Conservation (phyloP, 148 eudicot genomes). For the Rhododendron henanense region DNA sequence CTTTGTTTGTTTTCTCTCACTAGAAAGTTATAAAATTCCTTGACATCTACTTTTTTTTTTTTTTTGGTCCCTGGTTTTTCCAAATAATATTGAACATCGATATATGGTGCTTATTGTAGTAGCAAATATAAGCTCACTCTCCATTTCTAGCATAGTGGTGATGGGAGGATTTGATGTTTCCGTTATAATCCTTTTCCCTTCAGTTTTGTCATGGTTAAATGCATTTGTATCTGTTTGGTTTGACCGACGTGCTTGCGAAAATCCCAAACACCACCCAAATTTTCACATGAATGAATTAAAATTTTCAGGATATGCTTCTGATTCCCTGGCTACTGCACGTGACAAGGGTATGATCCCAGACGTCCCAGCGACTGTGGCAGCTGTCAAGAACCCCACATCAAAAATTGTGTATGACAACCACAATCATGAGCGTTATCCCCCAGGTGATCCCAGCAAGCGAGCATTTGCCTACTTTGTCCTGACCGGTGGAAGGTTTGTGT, state of each 20-base stretch:
- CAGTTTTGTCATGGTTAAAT: not conserved
- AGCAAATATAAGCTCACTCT: not conserved
- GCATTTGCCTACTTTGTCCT: constrained; percentile 30
- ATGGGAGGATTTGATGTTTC: not conserved
- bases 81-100: not conserved
- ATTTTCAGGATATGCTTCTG: constrained; percentile 23
- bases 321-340: constrained; percentile 16
- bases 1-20: not conserved
- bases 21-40: not conserved
- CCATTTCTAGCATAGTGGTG: not conserved
- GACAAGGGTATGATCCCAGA: constrained; percentile 15
- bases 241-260: not conserved
- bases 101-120: not conserved
- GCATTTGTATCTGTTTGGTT: not conserved
- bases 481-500: constrained; percentile 35
- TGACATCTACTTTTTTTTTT: not conserved
- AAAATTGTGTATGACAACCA: constrained; percentile 25
- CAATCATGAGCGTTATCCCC: constrained; percentile 32
- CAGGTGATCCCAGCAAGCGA: constrained; percentile 33
- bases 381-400: constrained; percentile 27
- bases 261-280: not conserved
- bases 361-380: constrained; percentile 22
- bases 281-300: not conserved
- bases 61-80: not conserved
- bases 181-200: too few relatives aligned